Evolutionary conservation across 192 early-diverging fungal species (phyloP).

Genomic region (Ambispora gerdemannii): DNA sequence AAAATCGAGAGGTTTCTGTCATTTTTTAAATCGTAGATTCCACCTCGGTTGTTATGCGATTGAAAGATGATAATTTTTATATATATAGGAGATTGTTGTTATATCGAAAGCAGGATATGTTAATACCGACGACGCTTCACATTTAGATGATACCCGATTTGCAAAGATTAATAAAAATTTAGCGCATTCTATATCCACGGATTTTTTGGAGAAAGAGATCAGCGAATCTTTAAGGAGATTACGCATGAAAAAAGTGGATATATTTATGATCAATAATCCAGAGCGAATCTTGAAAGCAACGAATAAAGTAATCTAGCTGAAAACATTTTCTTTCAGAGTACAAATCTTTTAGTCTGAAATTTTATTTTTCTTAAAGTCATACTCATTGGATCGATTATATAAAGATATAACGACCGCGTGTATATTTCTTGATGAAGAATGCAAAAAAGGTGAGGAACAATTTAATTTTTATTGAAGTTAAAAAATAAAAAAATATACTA

Average conservation of each 20-base stretch:
- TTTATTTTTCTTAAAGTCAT: background rate
- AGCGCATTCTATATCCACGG: constrained; percentile 63
- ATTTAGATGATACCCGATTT: constrained; percentile 32
- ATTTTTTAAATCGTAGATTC: too few relatives aligned
- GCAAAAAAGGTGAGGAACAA: constrained; percentile 35
- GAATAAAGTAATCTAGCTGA: constrained; percentile 25
- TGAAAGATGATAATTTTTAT: background rate
- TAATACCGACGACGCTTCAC: background rate
- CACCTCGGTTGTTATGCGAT: background rate
- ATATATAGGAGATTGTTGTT: constrained; percentile 39
- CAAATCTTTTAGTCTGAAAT: background rate
- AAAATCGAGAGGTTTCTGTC: background rate
- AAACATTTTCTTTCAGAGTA: background rate
- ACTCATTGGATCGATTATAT: constrained; percentile 43
- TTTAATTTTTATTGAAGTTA: background rate
- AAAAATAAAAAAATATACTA: background rate
- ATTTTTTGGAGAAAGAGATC: constrained; percentile 57
- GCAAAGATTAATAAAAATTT: constrained; percentile 46
- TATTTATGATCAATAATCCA: constrained; percentile 76
- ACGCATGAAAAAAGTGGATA: constrained; percentile 55
- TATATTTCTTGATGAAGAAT: constrained; percentile 62
- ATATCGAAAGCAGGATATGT: constrained; percentile 56
- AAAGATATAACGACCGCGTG: constrained; percentile 57
- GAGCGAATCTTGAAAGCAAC: constrained; percentile 66
- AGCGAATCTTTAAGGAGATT: constrained; percentile 52